Base-by-base conservation (phyloP, 257 asterid genomes). In the Nicotiana knightiana region DNA sequence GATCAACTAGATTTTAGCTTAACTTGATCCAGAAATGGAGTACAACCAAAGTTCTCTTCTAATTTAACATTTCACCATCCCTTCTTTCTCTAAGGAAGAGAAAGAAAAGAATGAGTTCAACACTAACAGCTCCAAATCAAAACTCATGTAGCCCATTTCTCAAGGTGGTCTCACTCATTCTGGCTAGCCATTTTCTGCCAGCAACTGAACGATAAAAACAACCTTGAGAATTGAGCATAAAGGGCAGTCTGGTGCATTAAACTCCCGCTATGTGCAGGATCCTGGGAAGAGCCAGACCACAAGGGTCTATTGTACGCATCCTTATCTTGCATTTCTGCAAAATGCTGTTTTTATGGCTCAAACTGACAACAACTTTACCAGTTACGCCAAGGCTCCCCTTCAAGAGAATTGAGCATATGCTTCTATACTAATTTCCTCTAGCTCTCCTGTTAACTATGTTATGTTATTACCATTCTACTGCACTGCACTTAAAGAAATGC, bases 131-230 rank as follows among this genome's bases (percentile, higher is more conserved):
- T 73, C 79, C 62, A 73, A 46, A 24, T 73, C 79, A 71, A 24
- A 71, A 67, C 35, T 32, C 73, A 66, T 12, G 51, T 43, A 46
- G 4, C 21, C 4, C 37, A 71, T 58, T 82, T 76, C 33, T 26
- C 83, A 75, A 71, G 77, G 82, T 80, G 76, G 80, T 76, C 37
- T 55, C 26, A 10, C 46, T 61, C 85, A 67, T 76, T 83, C 82
- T 26, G 17, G 77, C 83, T 6, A 68, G 55, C 78, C 80, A 66
- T 70, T 18, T 28, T 66, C 64, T 53, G 9, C 57, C 32, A 54
- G 64, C 76, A 70, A 57, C 82, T 30, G 77, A 88, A 82, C 83
- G 87, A 87, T 86, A 17, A 81, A 82, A 84, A 82, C 80, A 83
- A 82, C 89, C 83, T 79, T 83, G 57, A 75, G 51, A 53, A 46